Conservation (phyloP, 2,329 filamentous ascomycete species). For the Keithomyces neogunnii region DNA sequence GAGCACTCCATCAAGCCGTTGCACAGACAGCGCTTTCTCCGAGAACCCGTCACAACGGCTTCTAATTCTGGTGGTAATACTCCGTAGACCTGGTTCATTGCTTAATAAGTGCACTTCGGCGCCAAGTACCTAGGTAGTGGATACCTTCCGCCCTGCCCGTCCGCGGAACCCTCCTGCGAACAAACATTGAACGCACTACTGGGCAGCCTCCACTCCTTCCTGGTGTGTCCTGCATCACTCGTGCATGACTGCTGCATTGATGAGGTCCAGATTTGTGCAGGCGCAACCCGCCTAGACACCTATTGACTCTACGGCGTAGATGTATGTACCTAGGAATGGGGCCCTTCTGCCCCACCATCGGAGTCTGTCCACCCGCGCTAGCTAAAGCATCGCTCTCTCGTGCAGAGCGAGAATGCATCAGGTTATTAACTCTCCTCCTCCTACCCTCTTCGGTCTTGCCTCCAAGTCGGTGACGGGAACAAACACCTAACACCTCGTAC, state of each 20-base stretch:
- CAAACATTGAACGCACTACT: no score
- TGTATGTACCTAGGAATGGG: not conserved
- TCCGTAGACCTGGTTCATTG: not conserved
- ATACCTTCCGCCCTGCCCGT: no score
- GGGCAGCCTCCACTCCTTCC: no score
- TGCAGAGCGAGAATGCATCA: not conserved
- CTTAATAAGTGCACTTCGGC: no score
- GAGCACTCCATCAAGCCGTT: not conserved
- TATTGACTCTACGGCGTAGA: not conserved
- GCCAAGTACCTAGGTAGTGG: no score
- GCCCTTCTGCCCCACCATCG: constrained; percentile 3
- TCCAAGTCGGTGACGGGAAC: not conserved
- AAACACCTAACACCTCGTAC: not conserved
- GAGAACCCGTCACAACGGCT: no score
- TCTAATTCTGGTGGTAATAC: not conserved
- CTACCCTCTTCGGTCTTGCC: not conserved
- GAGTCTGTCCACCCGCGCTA: constrained; percentile 3
- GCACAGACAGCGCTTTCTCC: no score
- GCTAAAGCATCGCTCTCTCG: constrained; percentile 1
- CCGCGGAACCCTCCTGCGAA: no score
- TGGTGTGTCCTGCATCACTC: no score
- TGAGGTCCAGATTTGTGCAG: no score
- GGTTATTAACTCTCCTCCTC: not conserved
- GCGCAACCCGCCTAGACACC: not conserved
- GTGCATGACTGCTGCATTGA: no score